These are phyloP conservation scores for Herpetomonas muscarum DNA, from an alignment of 208 protist genomes.

Conservation along the genomic window DNA sequence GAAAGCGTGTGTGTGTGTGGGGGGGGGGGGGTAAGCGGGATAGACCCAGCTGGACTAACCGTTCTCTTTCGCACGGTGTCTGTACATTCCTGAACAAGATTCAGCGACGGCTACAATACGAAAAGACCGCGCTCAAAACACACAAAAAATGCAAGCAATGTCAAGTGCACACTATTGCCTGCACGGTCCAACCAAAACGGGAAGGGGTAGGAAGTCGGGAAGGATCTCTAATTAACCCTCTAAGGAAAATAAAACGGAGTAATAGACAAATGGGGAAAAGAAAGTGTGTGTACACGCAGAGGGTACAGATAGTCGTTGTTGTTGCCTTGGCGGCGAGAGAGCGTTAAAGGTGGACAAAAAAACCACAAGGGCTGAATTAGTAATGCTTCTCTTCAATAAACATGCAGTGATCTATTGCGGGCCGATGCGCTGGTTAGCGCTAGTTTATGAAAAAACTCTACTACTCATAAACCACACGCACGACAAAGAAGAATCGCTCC, in stretches of 20 bases:
- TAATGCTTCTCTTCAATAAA: too few species aligned
- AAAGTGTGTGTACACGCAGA: not conserved
- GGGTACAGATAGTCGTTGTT: too few species aligned
- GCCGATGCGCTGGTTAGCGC: too few species aligned
- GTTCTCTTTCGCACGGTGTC: too few species aligned
- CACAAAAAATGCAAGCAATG: not conserved
- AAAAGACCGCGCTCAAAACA: not conserved
- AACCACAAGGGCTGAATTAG: too few species aligned
- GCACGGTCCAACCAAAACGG: too few species aligned
- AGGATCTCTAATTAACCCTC: slow-evolving; percentile 1
- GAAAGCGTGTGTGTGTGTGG: not conserved
- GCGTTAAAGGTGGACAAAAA: not conserved
- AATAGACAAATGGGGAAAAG: slow-evolving; percentile 1
- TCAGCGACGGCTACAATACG: not conserved
- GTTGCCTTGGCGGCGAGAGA: not conserved
- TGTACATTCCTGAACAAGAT: not conserved
- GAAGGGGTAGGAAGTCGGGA: too few species aligned
- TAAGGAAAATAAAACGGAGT: not conserved
- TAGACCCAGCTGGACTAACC: not conserved
- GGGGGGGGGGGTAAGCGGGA: not conserved
- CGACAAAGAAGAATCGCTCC: too few species aligned
- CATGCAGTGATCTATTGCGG: too few species aligned
- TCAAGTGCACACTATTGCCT: not conserved
- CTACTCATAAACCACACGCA: too few species aligned
- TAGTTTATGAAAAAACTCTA: too few species aligned